Evolutionary conservation across 2,329 filamentous ascomycete species (phyloP).

Genomic region (Teratosphaeria epicoccoides): DNA sequence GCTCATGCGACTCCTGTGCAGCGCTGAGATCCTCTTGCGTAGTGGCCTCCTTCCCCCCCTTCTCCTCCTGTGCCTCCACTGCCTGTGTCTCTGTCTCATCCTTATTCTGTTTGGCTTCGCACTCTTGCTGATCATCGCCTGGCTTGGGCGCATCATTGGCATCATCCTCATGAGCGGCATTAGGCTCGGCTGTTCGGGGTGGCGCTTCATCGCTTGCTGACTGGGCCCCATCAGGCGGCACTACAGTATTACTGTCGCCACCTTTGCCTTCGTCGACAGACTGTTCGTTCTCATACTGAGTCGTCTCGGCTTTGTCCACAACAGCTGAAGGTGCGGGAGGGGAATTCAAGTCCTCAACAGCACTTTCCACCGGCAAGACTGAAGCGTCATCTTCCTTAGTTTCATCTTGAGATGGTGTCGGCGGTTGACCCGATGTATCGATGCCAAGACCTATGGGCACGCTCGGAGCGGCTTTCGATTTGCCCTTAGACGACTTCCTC

Average conservation of each 20-base stretch:
- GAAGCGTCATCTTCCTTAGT: not conserved
- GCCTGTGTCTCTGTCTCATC: not conserved
- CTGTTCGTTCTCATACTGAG: not conserved
- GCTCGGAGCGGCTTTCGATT: not conserved
- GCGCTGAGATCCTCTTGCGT: not conserved
- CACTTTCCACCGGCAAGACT: not conserved
- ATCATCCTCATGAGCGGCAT: not conserved
- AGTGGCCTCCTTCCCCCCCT: not conserved
- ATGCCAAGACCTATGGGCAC: not conserved
- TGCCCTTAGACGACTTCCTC: conserved; percentile 4
- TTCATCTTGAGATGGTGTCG: not conserved
- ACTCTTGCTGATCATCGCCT: not conserved
- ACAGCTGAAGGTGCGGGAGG: not conserved
- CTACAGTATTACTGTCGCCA: not conserved
- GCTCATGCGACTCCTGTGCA: not conserved
- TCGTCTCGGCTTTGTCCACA: not conserved
- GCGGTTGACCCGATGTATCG: not conserved
- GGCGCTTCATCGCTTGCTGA: not conserved
- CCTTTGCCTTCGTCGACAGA: not conserved
- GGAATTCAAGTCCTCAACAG: not conserved
- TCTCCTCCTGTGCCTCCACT: not conserved
- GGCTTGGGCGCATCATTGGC: not conserved
- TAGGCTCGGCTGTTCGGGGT: not conserved
- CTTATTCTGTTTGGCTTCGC: not conserved
- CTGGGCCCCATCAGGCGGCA: not conserved